Conservation (phyloP, 2,329 filamentous ascomycete genomes). For the Epichloe glyceriae region DNA sequence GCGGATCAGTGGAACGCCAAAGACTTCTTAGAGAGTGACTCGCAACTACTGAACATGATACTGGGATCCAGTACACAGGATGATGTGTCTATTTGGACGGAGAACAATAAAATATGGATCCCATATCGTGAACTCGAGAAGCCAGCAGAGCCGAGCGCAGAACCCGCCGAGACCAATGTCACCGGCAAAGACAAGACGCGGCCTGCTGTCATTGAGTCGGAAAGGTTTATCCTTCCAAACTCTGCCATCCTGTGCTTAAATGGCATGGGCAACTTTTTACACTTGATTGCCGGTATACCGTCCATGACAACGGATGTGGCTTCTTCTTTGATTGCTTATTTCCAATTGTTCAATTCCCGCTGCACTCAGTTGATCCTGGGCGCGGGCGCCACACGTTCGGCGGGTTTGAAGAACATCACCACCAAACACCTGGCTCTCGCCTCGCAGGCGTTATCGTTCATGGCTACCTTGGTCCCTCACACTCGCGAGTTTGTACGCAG, state of each 20-base stretch:
- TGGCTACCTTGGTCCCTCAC: slow-evolving; percentile 77
- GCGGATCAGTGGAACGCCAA: slow-evolving; percentile 68
- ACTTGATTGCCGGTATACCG: slow-evolving; percentile 72
- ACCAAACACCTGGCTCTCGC: slow-evolving; percentile 90
- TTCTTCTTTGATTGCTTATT: slow-evolving; percentile 64
- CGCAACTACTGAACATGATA: slow-evolving; percentile 47
- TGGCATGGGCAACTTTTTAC: slow-evolving; percentile 71
- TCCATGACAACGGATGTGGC: slow-evolving; percentile 81
- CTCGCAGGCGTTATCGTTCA: slow-evolving; percentile 77
- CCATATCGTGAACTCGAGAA: slow-evolving; percentile 28
- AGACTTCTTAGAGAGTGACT: slow-evolving; percentile 56
- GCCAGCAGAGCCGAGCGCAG: slow-evolving; percentile 16
- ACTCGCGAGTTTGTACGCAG: slow-evolving; percentile 83
- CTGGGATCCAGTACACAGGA: slow-evolving; percentile 60
- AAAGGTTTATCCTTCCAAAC: slow-evolving; percentile 73
- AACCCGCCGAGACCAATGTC: slow-evolving; percentile 32
- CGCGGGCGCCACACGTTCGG: slow-evolving; percentile 77
- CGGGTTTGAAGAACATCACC: slow-evolving; percentile 89
- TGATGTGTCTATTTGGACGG: slow-evolving; percentile 55
- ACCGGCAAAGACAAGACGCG: slow-evolving; percentile 50
- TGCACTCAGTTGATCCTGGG: slow-evolving; percentile 94
- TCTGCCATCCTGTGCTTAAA: slow-evolving; percentile 72
- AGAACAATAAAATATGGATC: slow-evolving; percentile 46
- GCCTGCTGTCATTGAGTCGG: slow-evolving; percentile 67
- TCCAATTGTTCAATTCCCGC: slow-evolving; percentile 89